Evolutionary conservation across 768 basidiomycete species (phyloP).

Genomic region (Leucosporidium yakuticum): DNA sequence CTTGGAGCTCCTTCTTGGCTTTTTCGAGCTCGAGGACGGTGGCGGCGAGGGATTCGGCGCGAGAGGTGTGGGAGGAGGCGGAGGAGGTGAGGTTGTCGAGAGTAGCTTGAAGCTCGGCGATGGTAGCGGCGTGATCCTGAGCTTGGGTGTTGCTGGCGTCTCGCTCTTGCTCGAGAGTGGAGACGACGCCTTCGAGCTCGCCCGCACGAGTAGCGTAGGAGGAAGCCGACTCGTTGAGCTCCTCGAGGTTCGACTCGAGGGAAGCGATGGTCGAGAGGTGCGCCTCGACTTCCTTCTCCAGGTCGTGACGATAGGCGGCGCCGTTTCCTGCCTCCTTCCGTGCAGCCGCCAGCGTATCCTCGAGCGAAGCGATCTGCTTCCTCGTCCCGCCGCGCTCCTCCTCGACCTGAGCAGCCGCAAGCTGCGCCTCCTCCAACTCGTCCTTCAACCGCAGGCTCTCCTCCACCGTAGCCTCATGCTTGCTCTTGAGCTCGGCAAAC

Average conservation of each 20-base stretch:
- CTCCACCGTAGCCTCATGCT: slow-evolving; percentile 9
- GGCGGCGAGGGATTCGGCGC: slow-evolving; percentile 12
- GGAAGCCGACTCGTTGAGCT: too few relatives aligned
- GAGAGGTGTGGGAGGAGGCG: slow-evolving; percentile 11
- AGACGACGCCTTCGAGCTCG: neutral
- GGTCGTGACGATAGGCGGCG: neutral
- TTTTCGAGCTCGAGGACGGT: neutral
- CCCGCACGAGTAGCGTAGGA: too few relatives aligned
- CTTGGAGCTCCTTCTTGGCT: neutral
- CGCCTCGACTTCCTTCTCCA: slow-evolving; percentile 3
- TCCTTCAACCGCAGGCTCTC: slow-evolving; percentile 10
- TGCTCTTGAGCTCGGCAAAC: neutral
- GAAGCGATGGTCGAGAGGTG: slow-evolving; percentile 8
- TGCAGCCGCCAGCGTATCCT: slow-evolving; percentile 2
- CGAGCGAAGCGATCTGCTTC: neutral
- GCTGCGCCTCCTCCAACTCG: neutral
- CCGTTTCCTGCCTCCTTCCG: neutral
- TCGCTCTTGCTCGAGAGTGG: too few relatives aligned
- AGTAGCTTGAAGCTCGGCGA: slow-evolving; percentile 5
- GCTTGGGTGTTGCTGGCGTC: too few relatives aligned
- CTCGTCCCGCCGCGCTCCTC: neutral
- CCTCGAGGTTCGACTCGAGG: slow-evolving; percentile 8
- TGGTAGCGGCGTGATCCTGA: slow-evolving; percentile 4
- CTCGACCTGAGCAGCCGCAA: neutral
- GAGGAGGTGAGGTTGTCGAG: neutral